phyloP scores from a whole-genome alignment of 1,139 yeast genomes.

The Kluyveromyces marxianus region DNA sequence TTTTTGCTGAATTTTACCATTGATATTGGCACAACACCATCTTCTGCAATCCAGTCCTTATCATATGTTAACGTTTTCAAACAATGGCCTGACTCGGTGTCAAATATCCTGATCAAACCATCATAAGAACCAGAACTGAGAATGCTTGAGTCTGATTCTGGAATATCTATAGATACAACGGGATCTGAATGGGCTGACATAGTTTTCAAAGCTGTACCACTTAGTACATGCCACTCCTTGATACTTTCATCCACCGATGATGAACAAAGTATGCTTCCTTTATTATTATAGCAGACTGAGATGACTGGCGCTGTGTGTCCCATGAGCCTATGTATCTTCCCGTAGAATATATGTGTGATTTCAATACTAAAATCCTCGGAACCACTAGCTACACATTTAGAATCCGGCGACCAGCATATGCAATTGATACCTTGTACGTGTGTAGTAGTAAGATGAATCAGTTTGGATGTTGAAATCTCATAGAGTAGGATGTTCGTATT shows the following conservation, averaged over 20 bases:
- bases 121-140: conserved; percentile 86
- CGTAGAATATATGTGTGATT: conserved; percentile 55
- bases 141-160: conserved; percentile 70
- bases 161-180: conserved; percentile 62
- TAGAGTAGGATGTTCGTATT: conserved; percentile 41
- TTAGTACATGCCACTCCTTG: conserved; percentile 77
- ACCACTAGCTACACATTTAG: conserved; percentile 69
- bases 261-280: conserved; percentile 72
- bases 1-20: conserved; percentile 73
- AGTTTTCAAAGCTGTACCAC: conserved; percentile 66
- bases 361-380: conserved; percentile 82
- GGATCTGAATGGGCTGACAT: conserved; percentile 94
- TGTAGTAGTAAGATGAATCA: conserved; percentile 27
- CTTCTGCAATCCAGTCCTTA: conserved; percentile 46
- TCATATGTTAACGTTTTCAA: conserved; percentile 76
- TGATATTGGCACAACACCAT: conserved; percentile 70
- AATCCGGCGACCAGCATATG: conserved; percentile 60
- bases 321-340: conserved; percentile 49
- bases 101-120: conserved; percentile 82
- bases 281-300: conserved; percentile 57
- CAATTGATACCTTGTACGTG: conserved; percentile 27
- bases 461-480: conserved; percentile 30
- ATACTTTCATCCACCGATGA: conserved; percentile 91
- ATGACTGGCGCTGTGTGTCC: conserved; percentile 88
- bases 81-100: conserved; percentile 84